Conservation (phyloP, 1,284 basidiomycete species). For the Exsudoporus floridanus region DNA sequence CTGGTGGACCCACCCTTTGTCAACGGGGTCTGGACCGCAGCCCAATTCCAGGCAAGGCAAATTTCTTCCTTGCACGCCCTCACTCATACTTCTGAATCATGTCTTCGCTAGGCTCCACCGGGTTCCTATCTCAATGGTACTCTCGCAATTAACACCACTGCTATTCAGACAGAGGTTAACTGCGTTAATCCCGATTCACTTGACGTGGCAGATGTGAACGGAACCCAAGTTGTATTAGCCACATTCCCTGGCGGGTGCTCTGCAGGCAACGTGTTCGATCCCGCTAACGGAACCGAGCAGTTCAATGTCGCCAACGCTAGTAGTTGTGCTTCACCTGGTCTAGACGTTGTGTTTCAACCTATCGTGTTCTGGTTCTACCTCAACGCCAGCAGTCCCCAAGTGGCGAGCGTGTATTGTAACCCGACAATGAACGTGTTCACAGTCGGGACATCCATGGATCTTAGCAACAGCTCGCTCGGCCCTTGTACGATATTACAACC, state of each 20-base stretch:
- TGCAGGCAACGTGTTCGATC: constrained; percentile 39
- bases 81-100: neutral
- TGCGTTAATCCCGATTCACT: constrained; percentile 44
- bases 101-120: constrained; percentile 35
- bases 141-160: constrained; percentile 52
- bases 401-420: constrained; percentile 53
- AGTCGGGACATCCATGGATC: constrained; percentile 44
- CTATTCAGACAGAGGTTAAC: constrained; percentile 47
- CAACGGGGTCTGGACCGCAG: constrained; percentile 46
- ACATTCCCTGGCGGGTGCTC: constrained; percentile 47
- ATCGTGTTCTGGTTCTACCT: constrained; percentile 65
- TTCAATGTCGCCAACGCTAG: constrained; percentile 46
- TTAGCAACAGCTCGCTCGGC: constrained; percentile 44
- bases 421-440: constrained; percentile 48
- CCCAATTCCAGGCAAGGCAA: constrained; percentile 46
- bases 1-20: constrained; percentile 57
- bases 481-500: constrained; percentile 36
- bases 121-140: constrained; percentile 49
- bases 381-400: constrained; percentile 37
- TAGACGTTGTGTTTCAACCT: constrained; percentile 46
- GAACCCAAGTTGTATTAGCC: constrained; percentile 40
- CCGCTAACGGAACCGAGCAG: constrained; percentile 42
- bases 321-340: constrained; percentile 36
- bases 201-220: constrained; percentile 24
- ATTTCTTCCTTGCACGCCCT: neutral